Evolutionary conservation across 78 protist genomes (phyloP), one percentile per base, ranked within the genome.

Genomic region (Creolimax fragrantissima): DNA sequence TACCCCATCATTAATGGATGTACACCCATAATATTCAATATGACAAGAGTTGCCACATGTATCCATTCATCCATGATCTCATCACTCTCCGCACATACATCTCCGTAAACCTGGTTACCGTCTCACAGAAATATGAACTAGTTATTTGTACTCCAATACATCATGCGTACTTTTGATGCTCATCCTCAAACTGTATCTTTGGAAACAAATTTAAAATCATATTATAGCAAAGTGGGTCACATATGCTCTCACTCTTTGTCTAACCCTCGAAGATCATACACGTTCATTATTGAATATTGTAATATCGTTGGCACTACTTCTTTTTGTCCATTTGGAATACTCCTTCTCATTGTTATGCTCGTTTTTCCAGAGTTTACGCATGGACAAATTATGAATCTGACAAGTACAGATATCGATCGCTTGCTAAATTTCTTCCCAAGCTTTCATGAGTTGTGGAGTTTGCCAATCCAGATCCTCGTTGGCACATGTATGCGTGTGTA

Each of bases 371-470:
- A 84, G 36, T 84, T 37, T 66, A 42, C 45, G 4, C 17, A 45
- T 5, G 90, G 90, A 3, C 44, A 6, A 66, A 3, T 91, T 44
- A 7, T 7, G 4, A 84, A 91, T 47, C 35, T 84, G 3, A 91
- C 84, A 66, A 45, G 85, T 85, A 84, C 93, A 2, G 93, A 91
- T 81, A 24, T 81, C 35, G 89, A 84, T 43, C 41, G 93, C 41
- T 4, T 91, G 35, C 84, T 45, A 45, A 91, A 91, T 36, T 45
- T 91, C 41, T 84, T 47, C 44, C 3, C 4, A n/a, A 44, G 35
- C 36, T 88, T 88, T 5, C 90, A 86, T 86, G 41, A 86, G 44
- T 24, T 66, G 36, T 92, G 94, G 94, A 5, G 42, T 5, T 90
- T 92, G 5, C 94, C 94, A 36, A 4, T 86, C 3, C 94, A 92